Evolutionary conservation across 1,284 basidiomycete species (phyloP), one percentile per base, ranked within the genome.

Genomic region (Serendipita sp.): DNA sequence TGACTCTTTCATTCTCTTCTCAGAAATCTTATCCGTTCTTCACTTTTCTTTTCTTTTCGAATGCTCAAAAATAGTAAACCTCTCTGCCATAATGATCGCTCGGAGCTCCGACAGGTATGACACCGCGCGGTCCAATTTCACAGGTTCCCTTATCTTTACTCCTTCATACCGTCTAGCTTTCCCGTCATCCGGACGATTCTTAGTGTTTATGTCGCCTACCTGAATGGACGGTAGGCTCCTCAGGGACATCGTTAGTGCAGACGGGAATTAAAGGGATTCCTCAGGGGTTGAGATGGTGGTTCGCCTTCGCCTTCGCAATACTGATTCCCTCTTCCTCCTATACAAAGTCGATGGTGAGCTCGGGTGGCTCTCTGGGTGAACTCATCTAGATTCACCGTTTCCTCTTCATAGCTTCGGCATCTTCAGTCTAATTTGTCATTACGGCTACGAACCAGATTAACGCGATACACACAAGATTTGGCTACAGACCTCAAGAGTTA

Each of bases 341-440:
- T 71, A 98, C 94, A 0, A 98, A 99, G 71, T 87, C 91, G 1
- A 94, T 98, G 91, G 88, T 88, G 55, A 34, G 77, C 65, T 1
- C 17, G 4, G 13, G 32, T 49, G 12, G 3, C 34, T 34, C 26
- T 4, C 22, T 41, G 35, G n/a, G 3, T 49, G 22, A 55, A 67
- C 67, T 61, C 22, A 63, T 53, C 32, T 35, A 26, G 60, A 58
- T 60, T 43, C n/a, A 63, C 55, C 30, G 45, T 22, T 26, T 26
- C 1, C 65, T n/a, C 43, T 53, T 47, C 8, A 65, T 1, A 91
- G 91, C 90, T 96, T 65, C 86, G 88, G 22, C 91, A 91, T 72
- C 78, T 98, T 0, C 93, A 98, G 74, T 84, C 87, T n/a, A 91
- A 91, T 67, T 81, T 99, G 1, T 84, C 93, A 0, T 79, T 96